Evolutionary conservation across 2,329 filamentous ascomycete genomes (phyloP), one percentile per base, ranked within the genome.

Genomic region (Colletotrichum melonis): DNA sequence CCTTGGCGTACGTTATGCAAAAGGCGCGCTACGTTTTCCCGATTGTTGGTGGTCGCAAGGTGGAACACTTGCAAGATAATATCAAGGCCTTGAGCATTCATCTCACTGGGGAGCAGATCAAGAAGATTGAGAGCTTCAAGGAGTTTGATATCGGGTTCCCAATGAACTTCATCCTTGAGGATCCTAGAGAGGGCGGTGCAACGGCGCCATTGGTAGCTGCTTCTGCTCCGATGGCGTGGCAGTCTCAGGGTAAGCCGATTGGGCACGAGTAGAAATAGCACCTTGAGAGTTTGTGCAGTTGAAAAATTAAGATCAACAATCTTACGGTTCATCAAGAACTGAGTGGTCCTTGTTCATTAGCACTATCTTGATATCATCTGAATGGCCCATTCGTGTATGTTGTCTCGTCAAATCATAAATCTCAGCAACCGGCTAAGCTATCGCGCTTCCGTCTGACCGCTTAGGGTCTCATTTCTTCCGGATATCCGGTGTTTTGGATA

Each of bases 111-210:
- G 84, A 88, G 8, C 88, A 92, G 66, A 82, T 92, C 9, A 79
- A 82, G 32, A 85, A 87, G 73, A 88, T 92, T 70, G 90, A 92
- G 74, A 79, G 78, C 3, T 86, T 87, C 14, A 81, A 82, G 59
- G 78, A 83, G 2, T 92, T 92, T 75, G 87, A 91, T 24, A 42
- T 85, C 32, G 90, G 90, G 0, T 92, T 90, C 80, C 89, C 89
- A 0, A 79, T 81, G 78, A 83, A 79, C 73, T 82, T 88, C 72
- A 77, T 88, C 52, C 76, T 80, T 32, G 75, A 75, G 0, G 81
- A 81, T 30, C 74, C 79, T 1, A 73, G 63, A 7, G 74, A 74
- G n/a, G 73, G 73, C 32, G 70, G 70, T 4, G 57, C 57, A 58
- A 63, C 54, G 28, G 11, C 65, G 5, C 65, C 65, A 19, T 16